Percentiles rank a stretch among this genome's conserved stretches.
phyloP scores from a whole-genome alignment of 2,329 filamentous ascomycete species.

The Didymella sp. region DNA sequence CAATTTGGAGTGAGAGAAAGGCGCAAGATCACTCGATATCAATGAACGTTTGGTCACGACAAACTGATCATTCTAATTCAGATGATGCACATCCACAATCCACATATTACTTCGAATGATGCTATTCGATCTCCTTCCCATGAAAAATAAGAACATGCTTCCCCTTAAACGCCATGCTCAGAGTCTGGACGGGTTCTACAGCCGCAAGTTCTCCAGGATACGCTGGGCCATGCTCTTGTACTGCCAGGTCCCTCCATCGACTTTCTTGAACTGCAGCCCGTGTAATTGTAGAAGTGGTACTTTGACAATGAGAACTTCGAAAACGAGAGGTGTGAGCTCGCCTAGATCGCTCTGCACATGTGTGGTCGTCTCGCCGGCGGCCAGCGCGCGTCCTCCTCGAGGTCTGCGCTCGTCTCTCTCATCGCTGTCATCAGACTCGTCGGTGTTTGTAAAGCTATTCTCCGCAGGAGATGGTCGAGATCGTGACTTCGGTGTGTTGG shows the following conservation, averaged over 20 bases:
- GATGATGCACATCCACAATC: no score
- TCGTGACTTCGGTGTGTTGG: conserved; percentile 57
- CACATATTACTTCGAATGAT: conserved; percentile 10
- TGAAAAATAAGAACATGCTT: conserved; percentile 1
- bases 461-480: conserved; percentile 62
- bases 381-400: conserved; percentile 42
- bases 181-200: conserved; percentile 58
- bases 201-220: conserved; percentile 83
- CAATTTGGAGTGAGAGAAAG: background rate
- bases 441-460: conserved; percentile 84
- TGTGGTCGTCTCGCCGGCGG: conserved; percentile 86
- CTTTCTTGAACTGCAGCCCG: conserved; percentile 97
- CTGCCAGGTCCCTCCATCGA: conserved; percentile 95
- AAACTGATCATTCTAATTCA: background rate
- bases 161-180: conserved; percentile 12
- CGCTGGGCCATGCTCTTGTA: conserved; percentile 99
- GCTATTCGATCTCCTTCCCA: background rate
- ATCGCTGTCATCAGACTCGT: conserved; percentile 78
- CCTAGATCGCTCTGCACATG: conserved; percentile 91
- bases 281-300: conserved; percentile 91
- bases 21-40: background rate
- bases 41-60: background rate
- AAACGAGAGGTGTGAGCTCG: conserved; percentile 81
- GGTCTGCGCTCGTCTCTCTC: conserved; percentile 56
- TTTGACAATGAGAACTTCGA: conserved; percentile 98